Conservation (phyloP, 805 yeast genomes). For the Starmerella powellii region DNA sequence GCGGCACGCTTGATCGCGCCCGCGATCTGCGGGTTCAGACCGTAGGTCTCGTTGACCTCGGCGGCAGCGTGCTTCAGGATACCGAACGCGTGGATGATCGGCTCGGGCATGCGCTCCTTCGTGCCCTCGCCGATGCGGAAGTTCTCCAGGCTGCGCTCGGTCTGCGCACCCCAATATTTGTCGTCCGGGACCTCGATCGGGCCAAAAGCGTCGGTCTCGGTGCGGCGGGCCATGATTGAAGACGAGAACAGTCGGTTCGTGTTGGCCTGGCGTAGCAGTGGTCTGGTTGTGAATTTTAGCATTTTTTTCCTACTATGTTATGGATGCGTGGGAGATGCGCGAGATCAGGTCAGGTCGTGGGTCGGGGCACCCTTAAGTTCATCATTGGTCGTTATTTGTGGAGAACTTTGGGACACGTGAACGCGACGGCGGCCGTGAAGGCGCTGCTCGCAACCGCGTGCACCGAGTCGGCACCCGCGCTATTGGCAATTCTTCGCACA, state of each 20-base stretch:
- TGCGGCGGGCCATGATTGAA: conserved; percentile 36
- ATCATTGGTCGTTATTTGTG: too few relatives aligned
- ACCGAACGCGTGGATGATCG: conserved; percentile 86
- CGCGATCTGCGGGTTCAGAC: conserved; percentile 76
- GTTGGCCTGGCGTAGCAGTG: conserved; percentile 2
- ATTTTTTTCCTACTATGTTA: background rate
- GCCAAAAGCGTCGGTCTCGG: conserved; percentile 93
- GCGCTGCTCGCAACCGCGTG: too few relatives aligned
- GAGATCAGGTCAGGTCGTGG: too few relatives aligned
- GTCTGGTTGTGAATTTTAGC: conserved; percentile 4
- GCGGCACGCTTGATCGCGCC: conserved; percentile 86
- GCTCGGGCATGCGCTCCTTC: conserved; percentile 82
- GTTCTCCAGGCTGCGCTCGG: conserved; percentile 78
- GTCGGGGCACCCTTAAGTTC: too few relatives aligned
- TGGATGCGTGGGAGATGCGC: too few relatives aligned
- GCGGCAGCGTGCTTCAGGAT: conserved; percentile 90
- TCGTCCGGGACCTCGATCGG: conserved; percentile 80
- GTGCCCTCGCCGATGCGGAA: conserved; percentile 85
- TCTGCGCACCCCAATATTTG: conserved; percentile 97
- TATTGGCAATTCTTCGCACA: too few relatives aligned
- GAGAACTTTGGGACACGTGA: too few relatives aligned
- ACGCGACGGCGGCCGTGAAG: too few relatives aligned
- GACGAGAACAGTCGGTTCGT: conserved; percentile 5
- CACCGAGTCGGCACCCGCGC: too few relatives aligned
- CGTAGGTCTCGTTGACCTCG: conserved; percentile 70